These are phyloP conservation scores for Penicillium dipodomyicola DNA, from an alignment of 495 filamentous ascomycete genomes.

Conservation along the genomic window DNA sequence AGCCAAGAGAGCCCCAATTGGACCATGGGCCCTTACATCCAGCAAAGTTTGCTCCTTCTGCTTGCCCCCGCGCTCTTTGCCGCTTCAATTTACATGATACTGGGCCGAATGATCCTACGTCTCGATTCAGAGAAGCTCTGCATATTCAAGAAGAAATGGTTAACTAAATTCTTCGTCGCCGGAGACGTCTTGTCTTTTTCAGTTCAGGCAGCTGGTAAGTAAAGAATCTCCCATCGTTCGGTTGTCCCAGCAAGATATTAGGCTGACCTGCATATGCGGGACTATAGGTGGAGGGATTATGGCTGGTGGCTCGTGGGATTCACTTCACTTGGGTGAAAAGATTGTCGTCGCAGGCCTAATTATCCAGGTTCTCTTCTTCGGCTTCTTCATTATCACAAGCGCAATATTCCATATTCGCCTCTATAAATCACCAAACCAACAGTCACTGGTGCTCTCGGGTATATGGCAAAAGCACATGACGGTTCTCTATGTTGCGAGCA, in stretches of 20 bases:
- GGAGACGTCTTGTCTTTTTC: constrained; percentile 45
- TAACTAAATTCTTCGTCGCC: constrained; percentile 46
- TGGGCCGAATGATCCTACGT: constrained; percentile 49
- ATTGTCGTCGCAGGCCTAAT: constrained; percentile 51
- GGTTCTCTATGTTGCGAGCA: constrained; percentile 51
- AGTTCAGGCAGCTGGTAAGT: constrained; percentile 35
- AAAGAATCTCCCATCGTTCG: not conserved
- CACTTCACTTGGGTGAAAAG: constrained; percentile 12
- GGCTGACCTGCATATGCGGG: not conserved
- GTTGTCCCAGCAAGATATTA: not conserved
- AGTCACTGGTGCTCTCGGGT: constrained; percentile 16
- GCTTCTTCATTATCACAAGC: constrained; percentile 48
- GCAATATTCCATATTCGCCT: constrained; percentile 42
- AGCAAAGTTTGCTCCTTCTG: constrained; percentile 49
- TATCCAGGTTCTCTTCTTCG: constrained; percentile 55
- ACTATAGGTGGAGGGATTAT: constrained; percentile 37
- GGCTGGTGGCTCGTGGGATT: constrained; percentile 13
- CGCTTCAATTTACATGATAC: constrained; percentile 56
- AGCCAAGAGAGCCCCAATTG: constrained; percentile 28
- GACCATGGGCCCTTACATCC: constrained; percentile 44
- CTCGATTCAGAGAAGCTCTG: constrained; percentile 41
- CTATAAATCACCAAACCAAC: constrained; percentile 19
- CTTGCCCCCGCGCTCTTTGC: constrained; percentile 52
- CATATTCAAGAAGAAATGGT: constrained; percentile 38
- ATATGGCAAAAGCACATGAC: constrained; percentile 53